These are phyloP conservation scores for Chalciporus chontae DNA, from an alignment of 768 basidiomycete species.

Conservation along the genomic window DNA sequence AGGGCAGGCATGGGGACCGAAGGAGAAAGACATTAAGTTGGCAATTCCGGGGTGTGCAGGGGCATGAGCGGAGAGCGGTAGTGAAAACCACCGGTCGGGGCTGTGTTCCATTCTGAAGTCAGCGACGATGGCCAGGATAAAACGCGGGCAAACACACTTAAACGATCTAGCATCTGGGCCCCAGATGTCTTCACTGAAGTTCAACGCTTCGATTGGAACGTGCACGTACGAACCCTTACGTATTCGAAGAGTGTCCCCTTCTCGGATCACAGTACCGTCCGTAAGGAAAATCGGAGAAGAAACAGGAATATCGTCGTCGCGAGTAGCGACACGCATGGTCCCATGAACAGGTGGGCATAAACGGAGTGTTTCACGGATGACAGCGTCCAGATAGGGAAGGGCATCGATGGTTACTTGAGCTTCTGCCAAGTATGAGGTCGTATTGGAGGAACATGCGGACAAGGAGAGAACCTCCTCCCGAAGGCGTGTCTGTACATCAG, in stretches of 20 bases:
- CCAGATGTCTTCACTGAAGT: conserved; percentile 1
- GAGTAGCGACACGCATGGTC: conserved; percentile 53
- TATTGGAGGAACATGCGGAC: conserved; percentile 15
- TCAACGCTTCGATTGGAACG: conserved; percentile 36
- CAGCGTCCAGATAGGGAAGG: conserved; percentile 52
- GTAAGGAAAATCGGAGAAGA: conserved; percentile 41
- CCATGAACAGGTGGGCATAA: conserved; percentile 54
- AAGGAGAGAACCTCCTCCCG: conserved; percentile 44
- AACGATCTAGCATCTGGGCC: not conserved
- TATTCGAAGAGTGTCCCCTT: conserved; percentile 34
- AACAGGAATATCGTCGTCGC: conserved; percentile 53
- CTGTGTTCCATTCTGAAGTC: conserved; percentile 23
- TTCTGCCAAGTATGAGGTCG: conserved; percentile 20
- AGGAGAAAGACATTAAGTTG: conserved; percentile 52
- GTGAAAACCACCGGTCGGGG: conserved; percentile 50
- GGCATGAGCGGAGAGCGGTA: conserved; percentile 34
- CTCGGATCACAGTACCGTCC: conserved; percentile 37
- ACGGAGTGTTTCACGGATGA: conserved; percentile 55
- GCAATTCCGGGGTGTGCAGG: conserved; percentile 44
- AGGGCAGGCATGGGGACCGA: conserved; percentile 48
- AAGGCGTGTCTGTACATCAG: conserved; percentile 51
- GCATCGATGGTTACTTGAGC: conserved; percentile 32
- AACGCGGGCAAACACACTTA: not conserved
- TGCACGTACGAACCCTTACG: conserved; percentile 42
- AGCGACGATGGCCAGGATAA: not conserved